These are phyloP conservation scores for Phytophthora lateralis DNA, from an alignment of 352 stramenopile genomes.

Conservation along the genomic window DNA sequence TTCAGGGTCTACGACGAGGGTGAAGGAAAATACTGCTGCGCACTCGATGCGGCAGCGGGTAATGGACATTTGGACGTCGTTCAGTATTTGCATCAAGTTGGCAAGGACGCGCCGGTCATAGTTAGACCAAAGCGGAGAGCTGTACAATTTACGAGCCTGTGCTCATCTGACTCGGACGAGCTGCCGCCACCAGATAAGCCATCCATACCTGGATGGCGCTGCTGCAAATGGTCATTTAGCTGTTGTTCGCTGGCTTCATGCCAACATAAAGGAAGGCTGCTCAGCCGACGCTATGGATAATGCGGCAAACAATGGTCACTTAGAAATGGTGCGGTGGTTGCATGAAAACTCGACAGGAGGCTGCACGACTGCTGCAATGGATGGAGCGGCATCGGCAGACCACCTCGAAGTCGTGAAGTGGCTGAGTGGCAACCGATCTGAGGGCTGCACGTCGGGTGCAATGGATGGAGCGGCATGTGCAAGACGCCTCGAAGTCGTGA, in stretches of 20 bases:
- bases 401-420: slow-evolving; percentile 5
- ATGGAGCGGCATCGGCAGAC: neutral
- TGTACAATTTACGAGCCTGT: no score
- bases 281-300: slow-evolving; percentile 1
- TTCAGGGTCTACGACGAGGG: neutral
- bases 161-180: no score
- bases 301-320: neutral
- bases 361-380: slow-evolving; percentile 1
- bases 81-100: slow-evolving; percentile 1
- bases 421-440: neutral
- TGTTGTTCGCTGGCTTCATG: no score
- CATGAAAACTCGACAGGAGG: neutral
- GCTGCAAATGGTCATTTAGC: no score
- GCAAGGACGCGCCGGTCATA: no score
- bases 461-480: neutral
- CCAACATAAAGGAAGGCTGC: no score
- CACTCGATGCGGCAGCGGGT: slow-evolving; percentile 4
- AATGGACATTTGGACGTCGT: slow-evolving; percentile 2
- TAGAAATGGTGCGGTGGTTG: slow-evolving; percentile 2
- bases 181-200: no score
- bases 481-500: neutral
- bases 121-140: no score
- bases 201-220: no score
- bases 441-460: neutral
- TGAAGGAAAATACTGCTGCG: neutral